Evolutionary conservation across 75 land plant species (phyloP).

Genomic region (Cupressus sempervirens): DNA sequence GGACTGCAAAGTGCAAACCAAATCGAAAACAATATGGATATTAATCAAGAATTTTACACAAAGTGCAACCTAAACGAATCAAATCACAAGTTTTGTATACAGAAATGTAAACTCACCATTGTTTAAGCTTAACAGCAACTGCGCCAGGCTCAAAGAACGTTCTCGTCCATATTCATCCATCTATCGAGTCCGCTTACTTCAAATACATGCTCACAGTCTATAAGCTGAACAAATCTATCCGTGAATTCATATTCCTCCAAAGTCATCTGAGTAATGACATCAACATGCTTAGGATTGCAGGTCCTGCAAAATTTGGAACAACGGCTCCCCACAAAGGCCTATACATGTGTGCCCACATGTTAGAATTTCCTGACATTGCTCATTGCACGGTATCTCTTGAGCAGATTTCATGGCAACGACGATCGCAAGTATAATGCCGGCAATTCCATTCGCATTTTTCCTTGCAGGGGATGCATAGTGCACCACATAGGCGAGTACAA

Average conservation of each 20-base stretch:
- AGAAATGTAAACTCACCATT: constrained; percentile 6
- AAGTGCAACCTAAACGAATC: no score
- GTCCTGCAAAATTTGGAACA: constrained; percentile 17
- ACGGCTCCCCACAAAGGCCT: constrained; percentile 24
- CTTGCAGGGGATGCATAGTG: constrained; percentile 21
- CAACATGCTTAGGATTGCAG: constrained; percentile 10
- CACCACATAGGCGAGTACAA: constrained; percentile 15
- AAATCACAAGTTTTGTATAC: no score
- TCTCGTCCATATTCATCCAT: constrained; percentile 21
- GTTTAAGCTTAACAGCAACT: constrained; percentile 6
- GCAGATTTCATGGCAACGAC: constrained; percentile 19
- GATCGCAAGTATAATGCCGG: constrained; percentile 13
- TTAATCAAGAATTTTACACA: no score
- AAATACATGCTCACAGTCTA: constrained; percentile 26
- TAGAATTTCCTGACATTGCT: constrained; percentile 14
- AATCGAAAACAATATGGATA: background rate
- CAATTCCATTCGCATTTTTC: constrained; percentile 26
- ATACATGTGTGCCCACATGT: constrained; percentile 24
- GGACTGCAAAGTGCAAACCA: constrained; percentile 10
- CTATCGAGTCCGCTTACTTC: constrained; percentile 27
- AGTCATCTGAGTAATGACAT: constrained; percentile 14
- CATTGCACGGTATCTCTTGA: constrained; percentile 9
- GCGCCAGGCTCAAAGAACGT: constrained; percentile 1
- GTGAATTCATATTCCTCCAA: constrained; percentile 14
- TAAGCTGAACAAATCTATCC: constrained; percentile 17